These are phyloP conservation scores for Setaria italica DNA, from an alignment of 202 grass and related monocot species.

Conservation along the genomic window DNA sequence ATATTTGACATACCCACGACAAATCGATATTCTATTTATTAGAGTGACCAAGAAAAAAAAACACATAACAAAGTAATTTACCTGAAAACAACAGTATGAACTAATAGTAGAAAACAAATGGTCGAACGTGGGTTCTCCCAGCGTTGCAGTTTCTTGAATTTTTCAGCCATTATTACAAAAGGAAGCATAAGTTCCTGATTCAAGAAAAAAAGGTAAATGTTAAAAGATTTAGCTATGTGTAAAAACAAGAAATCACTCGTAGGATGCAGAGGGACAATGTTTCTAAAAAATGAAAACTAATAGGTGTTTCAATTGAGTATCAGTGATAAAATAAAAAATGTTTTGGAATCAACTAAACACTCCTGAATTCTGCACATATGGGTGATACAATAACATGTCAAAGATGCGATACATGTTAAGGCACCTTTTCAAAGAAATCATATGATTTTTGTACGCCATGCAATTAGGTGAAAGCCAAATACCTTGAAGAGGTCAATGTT, in stretches of 20 bases:
- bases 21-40: not conserved
- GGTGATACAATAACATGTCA: slow-evolving; percentile 7
- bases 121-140: slow-evolving; percentile 88
- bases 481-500: slow-evolving; percentile 99
- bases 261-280: not conserved
- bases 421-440: not conserved
- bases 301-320: not conserved
- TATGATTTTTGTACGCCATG: slow-evolving; percentile 18
- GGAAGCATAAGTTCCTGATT: slow-evolving; percentile 94
- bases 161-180: slow-evolving; percentile 73
- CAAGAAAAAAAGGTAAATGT: slow-evolving; percentile 32
- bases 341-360: slow-evolving; percentile 22
- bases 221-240: slow-evolving; percentile 24
- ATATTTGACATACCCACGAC: slow-evolving; percentile 20
- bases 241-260: slow-evolving; percentile 18
- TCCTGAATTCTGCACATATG: not conserved
- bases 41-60: slow-evolving; percentile 30
- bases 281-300: slow-evolving; percentile 3
- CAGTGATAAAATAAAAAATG: slow-evolving; percentile 2
- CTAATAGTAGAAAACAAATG: slow-evolving; percentile 77
- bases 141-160: slow-evolving; percentile 74
- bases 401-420: slow-evolving; percentile 17
- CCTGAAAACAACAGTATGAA: slow-evolving; percentile 82
- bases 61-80: slow-evolving; percentile 45
- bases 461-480: slow-evolving; percentile 45